Percentiles rank a stretch among this genome's conserved stretches.
Evolutionary conservation across 768 basidiomycete species (phyloP).

Genomic region (Mrakia gelida): DNA sequence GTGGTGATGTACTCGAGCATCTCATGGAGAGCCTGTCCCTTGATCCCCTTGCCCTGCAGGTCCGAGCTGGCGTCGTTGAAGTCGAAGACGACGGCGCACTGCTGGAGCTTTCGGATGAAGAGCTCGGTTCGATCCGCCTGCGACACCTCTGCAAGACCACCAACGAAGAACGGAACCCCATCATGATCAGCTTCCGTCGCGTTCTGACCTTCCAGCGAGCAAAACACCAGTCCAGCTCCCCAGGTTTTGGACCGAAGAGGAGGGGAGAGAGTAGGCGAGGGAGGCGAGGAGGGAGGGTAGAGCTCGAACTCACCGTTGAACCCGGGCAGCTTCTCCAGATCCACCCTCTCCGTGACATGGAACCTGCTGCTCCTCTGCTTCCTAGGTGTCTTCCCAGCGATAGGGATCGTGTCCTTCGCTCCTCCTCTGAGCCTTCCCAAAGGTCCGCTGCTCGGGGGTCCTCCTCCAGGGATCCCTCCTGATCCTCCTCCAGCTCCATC

Average conservation of each 20-base stretch:
- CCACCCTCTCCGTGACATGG: slow-evolving; percentile 90
- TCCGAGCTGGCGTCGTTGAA: slow-evolving; percentile 97
- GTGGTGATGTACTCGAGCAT: slow-evolving; percentile 99
- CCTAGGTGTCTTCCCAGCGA: slow-evolving; percentile 83
- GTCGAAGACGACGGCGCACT: slow-evolving; percentile 95
- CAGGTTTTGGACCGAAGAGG: too few species aligned
- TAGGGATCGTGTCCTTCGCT: slow-evolving; percentile 89
- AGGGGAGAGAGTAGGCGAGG: not conserved
- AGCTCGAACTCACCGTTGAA: slow-evolving; percentile 52
- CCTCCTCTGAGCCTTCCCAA: slow-evolving; percentile 34
- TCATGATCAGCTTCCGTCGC: too few species aligned
- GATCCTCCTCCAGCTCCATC: slow-evolving; percentile 23
- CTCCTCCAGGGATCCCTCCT: not conserved
- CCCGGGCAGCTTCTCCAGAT: slow-evolving; percentile 86
- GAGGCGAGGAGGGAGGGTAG: too few species aligned
- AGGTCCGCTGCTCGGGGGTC: not conserved
- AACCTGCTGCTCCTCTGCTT: slow-evolving; percentile 97
- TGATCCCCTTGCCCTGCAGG: slow-evolving; percentile 95
- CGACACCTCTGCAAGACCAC: slow-evolving; percentile 64
- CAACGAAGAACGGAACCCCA: slow-evolving; percentile 5
- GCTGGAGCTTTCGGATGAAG: slow-evolving; percentile 90
- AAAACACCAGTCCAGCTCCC: not conserved
- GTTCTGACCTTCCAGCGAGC: too few species aligned
- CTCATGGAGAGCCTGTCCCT: slow-evolving; percentile 94
- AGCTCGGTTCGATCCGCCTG: slow-evolving; percentile 80